These are phyloP conservation scores for Salix dunnii DNA, from an alignment of 345 rosid genomes.

Conservation along the genomic window DNA sequence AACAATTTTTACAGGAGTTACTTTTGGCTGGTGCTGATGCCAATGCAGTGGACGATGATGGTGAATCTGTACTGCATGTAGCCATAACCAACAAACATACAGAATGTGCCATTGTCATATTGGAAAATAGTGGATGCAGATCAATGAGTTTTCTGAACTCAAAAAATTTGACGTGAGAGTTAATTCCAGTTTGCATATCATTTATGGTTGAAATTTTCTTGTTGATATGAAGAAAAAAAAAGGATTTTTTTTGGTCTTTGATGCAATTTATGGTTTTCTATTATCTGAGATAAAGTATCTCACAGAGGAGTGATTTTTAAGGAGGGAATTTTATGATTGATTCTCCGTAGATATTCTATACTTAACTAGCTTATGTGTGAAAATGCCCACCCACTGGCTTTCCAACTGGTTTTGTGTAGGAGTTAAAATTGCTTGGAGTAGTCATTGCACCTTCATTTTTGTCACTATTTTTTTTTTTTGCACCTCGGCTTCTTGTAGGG, in stretches of 20 bases:
- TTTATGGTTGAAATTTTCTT: background rate
- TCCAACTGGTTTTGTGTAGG: too few relatives aligned
- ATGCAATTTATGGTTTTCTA: background rate
- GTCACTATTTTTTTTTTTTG: background rate
- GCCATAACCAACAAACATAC: slow-evolving; percentile 86
- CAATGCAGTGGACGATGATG: slow-evolving; percentile 95
- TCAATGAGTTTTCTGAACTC: slow-evolving; percentile 83
- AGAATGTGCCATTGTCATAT: slow-evolving; percentile 83
- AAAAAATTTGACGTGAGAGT: slow-evolving; percentile 73
- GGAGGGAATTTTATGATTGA: too few relatives aligned
- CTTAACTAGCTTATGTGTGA: too few relatives aligned
- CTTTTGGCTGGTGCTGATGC: slow-evolving; percentile 98
- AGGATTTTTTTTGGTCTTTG: background rate
- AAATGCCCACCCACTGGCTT: too few relatives aligned
- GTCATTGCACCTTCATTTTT: background rate
- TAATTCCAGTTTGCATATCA: background rate
- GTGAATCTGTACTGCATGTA: slow-evolving; percentile 91
- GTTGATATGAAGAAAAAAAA: background rate
- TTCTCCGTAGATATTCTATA: too few relatives aligned
- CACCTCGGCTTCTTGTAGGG: background rate
- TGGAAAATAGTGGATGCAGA: slow-evolving; percentile 85
- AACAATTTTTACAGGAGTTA: slow-evolving; percentile 58
- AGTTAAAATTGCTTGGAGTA: background rate
- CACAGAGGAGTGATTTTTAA: too few relatives aligned
- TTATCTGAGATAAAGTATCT: background rate